A percentile compares a stretch with the other conserved stretches of the same genome.
phyloP scores from a whole-genome alignment of 148 eudicot genomes.

The Arctostaphylos glauca region DNA sequence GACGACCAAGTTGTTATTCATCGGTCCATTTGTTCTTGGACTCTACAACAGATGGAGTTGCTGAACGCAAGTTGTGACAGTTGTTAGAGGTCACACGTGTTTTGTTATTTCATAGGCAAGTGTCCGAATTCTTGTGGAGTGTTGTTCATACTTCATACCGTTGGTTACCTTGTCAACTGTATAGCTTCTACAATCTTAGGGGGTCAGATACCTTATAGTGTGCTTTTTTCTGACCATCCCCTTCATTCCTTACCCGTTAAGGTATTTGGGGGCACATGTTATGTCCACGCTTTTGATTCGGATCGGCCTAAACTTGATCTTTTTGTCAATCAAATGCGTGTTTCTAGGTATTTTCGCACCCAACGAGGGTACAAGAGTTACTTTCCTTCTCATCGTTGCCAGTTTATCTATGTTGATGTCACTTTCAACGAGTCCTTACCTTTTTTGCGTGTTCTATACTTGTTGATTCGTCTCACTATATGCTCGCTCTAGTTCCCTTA shows the following conservation, averaged over 20 bases:
- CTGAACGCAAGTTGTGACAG: not conserved
- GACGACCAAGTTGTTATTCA: not conserved
- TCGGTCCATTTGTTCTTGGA: not conserved
- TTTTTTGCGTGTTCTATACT: too few species aligned
- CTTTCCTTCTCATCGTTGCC: not conserved
- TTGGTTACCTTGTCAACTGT: not conserved
- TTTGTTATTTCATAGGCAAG: not conserved
- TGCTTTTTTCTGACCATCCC: not conserved
- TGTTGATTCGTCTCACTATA: too few species aligned
- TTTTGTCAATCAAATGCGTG: not conserved
- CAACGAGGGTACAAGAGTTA: not conserved
- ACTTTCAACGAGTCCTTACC: too few species aligned
- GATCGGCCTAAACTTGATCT: not conserved
- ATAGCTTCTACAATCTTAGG: not conserved
- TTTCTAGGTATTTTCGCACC: not conserved
- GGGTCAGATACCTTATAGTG: not conserved
- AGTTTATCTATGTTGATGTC: too few species aligned
- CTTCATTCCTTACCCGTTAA: not conserved
- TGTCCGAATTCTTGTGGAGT: not conserved
- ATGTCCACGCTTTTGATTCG: not conserved
- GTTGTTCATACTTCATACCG: not conserved
- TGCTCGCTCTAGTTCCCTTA: too few species aligned
- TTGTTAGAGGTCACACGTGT: not conserved
- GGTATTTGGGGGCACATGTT: not conserved
- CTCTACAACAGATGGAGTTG: not conserved